Base-by-base conservation (phyloP, 805 yeast genomes). In the Naumovozyma dairenensis region DNA sequence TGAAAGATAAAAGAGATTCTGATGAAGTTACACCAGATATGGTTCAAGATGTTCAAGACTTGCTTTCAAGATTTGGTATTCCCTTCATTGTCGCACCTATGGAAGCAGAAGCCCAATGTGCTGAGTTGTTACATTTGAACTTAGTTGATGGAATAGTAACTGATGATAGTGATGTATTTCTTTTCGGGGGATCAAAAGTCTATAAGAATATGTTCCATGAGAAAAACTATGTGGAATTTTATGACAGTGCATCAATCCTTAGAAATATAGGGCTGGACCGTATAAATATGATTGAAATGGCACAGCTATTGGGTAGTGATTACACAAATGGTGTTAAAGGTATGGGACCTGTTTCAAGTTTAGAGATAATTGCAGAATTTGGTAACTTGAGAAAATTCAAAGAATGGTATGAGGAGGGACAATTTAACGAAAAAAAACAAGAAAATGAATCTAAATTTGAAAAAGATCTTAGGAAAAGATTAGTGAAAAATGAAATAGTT, bases 101-200 rank as follows among this genome's bases (percentile, higher is more conserved):
- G 87, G 99, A 92, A 59, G 98, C 98, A 1, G 99, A 92, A 60
- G 97, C 98, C 0, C 98, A 92, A 51, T 92, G 99, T 60, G 96
- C 95, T 0, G 83, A 80, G 43, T 59, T 92, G 5, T 57, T 74
- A 25, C 51, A 57, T n/a, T 55, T 86, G 16, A 73, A 71, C 0
- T 62, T 92, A 14, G 96, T 89, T 4, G 97, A 92, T 57, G 99
- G 98, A 0, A 80, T 92, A 5, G 78, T 92, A 16, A 92, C 98
- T 0, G 99, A 92, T 59, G 99, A 92, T 63, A 84, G 95, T 44
- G 99, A 92, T 69, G 86, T 94, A 32, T 92, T 92, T 46, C 57
- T 92, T 24, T 92, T 92, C 64, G 97, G 97, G 0, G 95, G 95
- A 2, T 73, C 74, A 34, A 66, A 62, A 27, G 73, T 92, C 3